phyloP scores from a whole-genome alignment of 495 filamentous ascomycete genomes.

The Astrothelium macrocarpum region DNA sequence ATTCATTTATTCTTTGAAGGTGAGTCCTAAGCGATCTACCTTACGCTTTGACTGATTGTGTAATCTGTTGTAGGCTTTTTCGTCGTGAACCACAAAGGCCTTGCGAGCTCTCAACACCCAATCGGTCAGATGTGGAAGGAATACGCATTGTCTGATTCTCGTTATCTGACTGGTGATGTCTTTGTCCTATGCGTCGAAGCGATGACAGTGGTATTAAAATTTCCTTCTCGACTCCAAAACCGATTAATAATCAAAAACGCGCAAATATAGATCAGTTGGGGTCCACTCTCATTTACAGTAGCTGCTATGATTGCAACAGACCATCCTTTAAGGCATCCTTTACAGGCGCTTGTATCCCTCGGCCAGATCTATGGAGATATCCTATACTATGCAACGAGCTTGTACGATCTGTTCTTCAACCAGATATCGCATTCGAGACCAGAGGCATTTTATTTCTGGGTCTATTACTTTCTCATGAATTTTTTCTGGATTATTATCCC shows the following conservation, averaged over 20 bases:
- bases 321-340: conserved; percentile 55
- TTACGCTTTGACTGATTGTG: neutral
- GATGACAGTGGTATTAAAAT: conserved; percentile 60
- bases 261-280: conserved; percentile 52
- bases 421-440: conserved; percentile 59
- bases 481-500: conserved; percentile 79
- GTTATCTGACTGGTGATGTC: conserved; percentile 67
- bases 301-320: conserved; percentile 50
- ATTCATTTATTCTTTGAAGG: conserved; percentile 76
- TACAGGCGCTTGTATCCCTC: conserved; percentile 63
- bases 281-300: conserved; percentile 64
- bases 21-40: conserved; percentile 14
- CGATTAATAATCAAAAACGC: neutral
- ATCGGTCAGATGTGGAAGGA: conserved; percentile 85
- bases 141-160: conserved; percentile 72
- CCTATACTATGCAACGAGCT: conserved; percentile 75
- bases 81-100: conserved; percentile 51
- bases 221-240: neutral
- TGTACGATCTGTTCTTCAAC: conserved; percentile 53
- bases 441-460: conserved; percentile 76
- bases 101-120: conserved; percentile 50
- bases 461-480: conserved; percentile 82
- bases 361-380: conserved; percentile 80
- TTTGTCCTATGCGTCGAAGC: conserved; percentile 80
- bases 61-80: conserved; percentile 52